A percentile compares a stretch with the other conserved stretches of the same genome.
Evolutionary conservation across 1,139 yeast species (phyloP).

Genomic region (Pichia sp.): DNA sequence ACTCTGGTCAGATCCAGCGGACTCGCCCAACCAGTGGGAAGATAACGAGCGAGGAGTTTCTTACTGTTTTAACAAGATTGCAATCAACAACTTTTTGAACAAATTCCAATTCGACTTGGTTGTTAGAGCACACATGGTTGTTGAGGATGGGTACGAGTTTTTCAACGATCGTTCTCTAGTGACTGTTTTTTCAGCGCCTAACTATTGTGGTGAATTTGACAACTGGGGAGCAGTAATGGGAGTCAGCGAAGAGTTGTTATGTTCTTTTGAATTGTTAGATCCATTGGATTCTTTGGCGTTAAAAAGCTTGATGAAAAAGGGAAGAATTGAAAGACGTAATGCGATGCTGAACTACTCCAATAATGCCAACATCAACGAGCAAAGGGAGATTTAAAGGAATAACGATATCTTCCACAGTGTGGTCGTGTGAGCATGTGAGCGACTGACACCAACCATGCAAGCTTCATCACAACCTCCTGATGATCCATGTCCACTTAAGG

Average conservation of each 20-base stretch:
- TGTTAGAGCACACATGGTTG: constrained; percentile 98
- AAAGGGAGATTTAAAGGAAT: neutral
- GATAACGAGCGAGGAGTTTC: constrained; percentile 97
- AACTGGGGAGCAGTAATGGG: constrained; percentile 99
- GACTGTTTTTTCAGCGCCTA: constrained; percentile 94
- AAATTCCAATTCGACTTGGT: constrained; percentile 91
- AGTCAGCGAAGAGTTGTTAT: constrained; percentile 83
- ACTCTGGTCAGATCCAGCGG: constrained; percentile 83
- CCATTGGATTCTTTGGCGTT: constrained; percentile 91
- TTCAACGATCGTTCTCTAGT: constrained; percentile 90
- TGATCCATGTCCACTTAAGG: no score
- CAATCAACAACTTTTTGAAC: constrained; percentile 81
- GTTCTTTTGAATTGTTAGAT: constrained; percentile 87
- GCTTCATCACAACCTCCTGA: no score
- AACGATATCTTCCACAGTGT: no score
- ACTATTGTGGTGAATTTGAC: constrained; percentile 97
- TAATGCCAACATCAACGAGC: neutral
- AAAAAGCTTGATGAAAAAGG: constrained; percentile 87
- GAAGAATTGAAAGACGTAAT: constrained; percentile 65
- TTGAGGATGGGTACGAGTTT: constrained; percentile 96
- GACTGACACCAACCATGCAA: no score
- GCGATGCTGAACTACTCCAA: constrained; percentile 31
- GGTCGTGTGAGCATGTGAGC: no score
- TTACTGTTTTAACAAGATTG: constrained; percentile 90
- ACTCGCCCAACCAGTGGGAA: constrained; percentile 85